Percentiles rank a stretch among this genome's conserved stretches.
phyloP scores from a whole-genome alignment of 495 filamentous ascomycete species.

The Lasiosphaeria miniovina region DNA sequence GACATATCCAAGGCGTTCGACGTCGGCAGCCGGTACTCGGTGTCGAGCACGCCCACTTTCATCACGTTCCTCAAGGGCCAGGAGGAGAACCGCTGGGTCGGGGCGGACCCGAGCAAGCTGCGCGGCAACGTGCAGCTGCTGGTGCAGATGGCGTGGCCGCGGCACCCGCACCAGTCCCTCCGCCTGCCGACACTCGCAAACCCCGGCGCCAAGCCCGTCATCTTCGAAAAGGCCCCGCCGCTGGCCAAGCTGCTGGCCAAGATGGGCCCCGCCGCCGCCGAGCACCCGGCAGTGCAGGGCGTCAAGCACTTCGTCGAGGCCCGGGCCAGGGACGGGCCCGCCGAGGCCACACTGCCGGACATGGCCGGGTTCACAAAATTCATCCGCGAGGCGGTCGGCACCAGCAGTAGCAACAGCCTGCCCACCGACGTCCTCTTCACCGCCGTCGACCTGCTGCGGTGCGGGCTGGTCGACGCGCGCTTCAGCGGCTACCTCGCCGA shows the following conservation, averaged over 20 bases:
- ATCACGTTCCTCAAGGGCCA: slow-evolving; percentile 78
- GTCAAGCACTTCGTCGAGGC: slow-evolving; percentile 64
- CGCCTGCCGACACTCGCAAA: slow-evolving; percentile 66
- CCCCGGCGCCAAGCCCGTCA: slow-evolving; percentile 60
- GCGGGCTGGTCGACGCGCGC: slow-evolving; percentile 74
- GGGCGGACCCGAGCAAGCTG: slow-evolving; percentile 66
- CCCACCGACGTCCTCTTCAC: slow-evolving; percentile 66
- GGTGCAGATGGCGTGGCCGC: slow-evolving; percentile 70
- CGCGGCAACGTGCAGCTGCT: slow-evolving; percentile 70
- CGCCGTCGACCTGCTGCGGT: slow-evolving; percentile 75
- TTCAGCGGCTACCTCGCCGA: slow-evolving; percentile 85
- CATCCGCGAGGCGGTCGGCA: slow-evolving; percentile 43
- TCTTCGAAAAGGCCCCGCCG: slow-evolving; percentile 77
- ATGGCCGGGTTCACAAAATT: slow-evolving; percentile 54
- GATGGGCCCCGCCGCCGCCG: slow-evolving; percentile 50
- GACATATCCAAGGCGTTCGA: slow-evolving; percentile 68
- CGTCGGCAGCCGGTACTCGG: slow-evolving; percentile 60
- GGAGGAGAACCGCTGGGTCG: slow-evolving; percentile 76
- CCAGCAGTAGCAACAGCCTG: slow-evolving; percentile 30
- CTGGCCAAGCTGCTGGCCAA: slow-evolving; percentile 81
- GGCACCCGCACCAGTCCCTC: slow-evolving; percentile 71
- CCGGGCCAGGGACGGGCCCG: slow-evolving; percentile 50
- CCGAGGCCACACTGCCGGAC: slow-evolving; percentile 60
- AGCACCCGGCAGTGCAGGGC: slow-evolving; percentile 51
- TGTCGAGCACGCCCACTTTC: slow-evolving; percentile 84